Percentiles rank a stretch among this genome's conserved stretches.
These are phyloP conservation scores for Ustulina deusta DNA, from an alignment of 2,329 filamentous ascomycete genomes.

Conservation along the genomic window DNA sequence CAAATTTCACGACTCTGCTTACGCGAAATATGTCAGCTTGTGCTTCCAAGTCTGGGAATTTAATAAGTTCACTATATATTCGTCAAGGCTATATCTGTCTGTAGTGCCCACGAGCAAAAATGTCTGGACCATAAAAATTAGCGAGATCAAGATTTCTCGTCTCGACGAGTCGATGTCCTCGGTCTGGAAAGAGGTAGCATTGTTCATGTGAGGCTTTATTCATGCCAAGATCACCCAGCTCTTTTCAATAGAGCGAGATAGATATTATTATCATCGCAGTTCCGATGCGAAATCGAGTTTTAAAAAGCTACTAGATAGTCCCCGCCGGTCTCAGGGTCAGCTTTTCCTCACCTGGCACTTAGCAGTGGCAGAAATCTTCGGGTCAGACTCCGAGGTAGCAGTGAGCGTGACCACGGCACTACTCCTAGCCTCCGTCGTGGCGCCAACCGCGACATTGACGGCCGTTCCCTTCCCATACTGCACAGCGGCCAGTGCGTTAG, in stretches of 20 bases:
- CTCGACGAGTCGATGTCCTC: not conserved
- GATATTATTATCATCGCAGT: not conserved
- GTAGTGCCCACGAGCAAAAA: not conserved
- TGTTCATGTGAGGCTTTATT: not conserved
- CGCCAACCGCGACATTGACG: slow-evolving; percentile 58
- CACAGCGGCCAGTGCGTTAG: slow-evolving; percentile 56
- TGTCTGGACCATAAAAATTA: slow-evolving; percentile 1
- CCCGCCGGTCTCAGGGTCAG: not conserved
- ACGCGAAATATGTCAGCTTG: not conserved
- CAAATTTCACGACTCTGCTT: not conserved
- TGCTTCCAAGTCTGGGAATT: not conserved
- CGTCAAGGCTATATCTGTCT: not conserved
- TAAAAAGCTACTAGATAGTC: not conserved
- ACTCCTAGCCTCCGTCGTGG: slow-evolving; percentile 48
- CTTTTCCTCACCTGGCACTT: slow-evolving; percentile 35
- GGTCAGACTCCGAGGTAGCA: slow-evolving; percentile 61
- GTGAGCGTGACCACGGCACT: slow-evolving; percentile 57
- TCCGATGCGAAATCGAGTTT: slow-evolving; percentile 10
- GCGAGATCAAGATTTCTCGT: not conserved
- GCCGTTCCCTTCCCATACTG: slow-evolving; percentile 55
- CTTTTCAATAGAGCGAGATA: not conserved
- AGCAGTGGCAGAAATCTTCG: slow-evolving; percentile 26
- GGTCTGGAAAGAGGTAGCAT: not conserved
- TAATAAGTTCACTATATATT: not conserved
- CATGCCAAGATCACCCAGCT: not conserved